Evolutionary conservation across 768 basidiomycete species (phyloP), one percentile per base, ranked within the genome.

Genomic region (Hirschioporus abietinus): DNA sequence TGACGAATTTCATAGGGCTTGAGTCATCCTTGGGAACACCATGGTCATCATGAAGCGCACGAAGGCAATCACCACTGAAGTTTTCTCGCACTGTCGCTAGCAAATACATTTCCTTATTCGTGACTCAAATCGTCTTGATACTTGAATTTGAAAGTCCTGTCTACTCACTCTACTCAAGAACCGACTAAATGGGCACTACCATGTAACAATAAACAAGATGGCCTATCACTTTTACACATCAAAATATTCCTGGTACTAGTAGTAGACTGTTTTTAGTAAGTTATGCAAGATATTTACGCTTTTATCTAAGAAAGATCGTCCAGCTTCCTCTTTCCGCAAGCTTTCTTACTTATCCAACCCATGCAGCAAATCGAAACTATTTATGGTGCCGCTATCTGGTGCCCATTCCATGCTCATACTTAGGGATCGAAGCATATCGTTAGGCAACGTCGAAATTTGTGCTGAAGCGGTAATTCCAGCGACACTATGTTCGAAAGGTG

Each of bases 21-120:
- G 64, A 75, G 75, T 69, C 87, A 88, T 76, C 87, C 87, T 66
- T 88, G 87, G 87, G 87, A 88, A 71, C 84, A 80, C 24, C 87
- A 87, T 67, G 84, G 82, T 1, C 80, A 80, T 65, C 69, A 76
- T 60, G 74, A 78, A 58, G 79, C 73, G 36, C 76, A 77, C 42
- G 72, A 72, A 59, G 76, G 30, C 5, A 15, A 23, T 15, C 25
- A 61, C 25, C 60, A 61, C 42, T 52, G 12, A 10, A 12, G 42
- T 10, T 52, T 15, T 20, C 15, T 52, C 30, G 30, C 30, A 30
- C 12, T 20, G 12, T 52, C 12, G 42, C 12, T 3, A 52, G 12
- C 42, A 52, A 15, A 52, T 52, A 52, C 42, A 52, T 52, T 5
- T 6, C 20, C 42, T 52, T 15, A 6, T 20, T 15, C 42, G 4